phyloP scores from a whole-genome alignment of 805 yeast species.

The Candida suzukii region DNA sequence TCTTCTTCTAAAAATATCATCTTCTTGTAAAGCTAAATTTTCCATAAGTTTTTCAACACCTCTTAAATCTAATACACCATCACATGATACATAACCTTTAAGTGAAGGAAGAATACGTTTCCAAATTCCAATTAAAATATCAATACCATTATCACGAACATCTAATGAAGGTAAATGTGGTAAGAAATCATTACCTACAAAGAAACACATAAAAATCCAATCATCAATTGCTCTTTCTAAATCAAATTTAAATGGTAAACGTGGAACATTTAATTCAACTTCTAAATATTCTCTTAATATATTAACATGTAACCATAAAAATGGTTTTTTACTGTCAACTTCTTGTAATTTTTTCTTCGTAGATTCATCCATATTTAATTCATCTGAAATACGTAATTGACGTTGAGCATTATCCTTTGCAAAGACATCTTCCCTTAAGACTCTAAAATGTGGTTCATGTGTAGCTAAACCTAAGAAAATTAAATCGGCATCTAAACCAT shows the following conservation, averaged over 20 bases:
- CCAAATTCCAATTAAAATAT: constrained; percentile 77
- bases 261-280: constrained; percentile 69
- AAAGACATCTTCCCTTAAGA: constrained; percentile 93
- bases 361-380: constrained; percentile 53
- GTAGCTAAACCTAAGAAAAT: constrained; percentile 94
- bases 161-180: constrained; percentile 95
- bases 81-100: constrained; percentile 80
- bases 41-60: constrained; percentile 68
- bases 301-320: constrained; percentile 87
- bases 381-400: constrained; percentile 39
- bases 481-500: constrained; percentile 96
- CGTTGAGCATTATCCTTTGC: constrained; percentile 54
- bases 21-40: constrained; percentile 67
- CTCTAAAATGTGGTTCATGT: constrained; percentile 94
- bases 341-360: constrained; percentile 36
- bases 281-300: constrained; percentile 83
- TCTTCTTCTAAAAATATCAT: constrained; percentile 63
- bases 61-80: constrained; percentile 71
- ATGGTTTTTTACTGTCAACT: constrained; percentile 63
- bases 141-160: constrained; percentile 92
- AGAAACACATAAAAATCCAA: constrained; percentile 98
- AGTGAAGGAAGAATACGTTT: constrained; percentile 58
- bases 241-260: constrained; percentile 69
- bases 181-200: constrained; percentile 95
- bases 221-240: constrained; percentile 95